Conservation (phyloP, 139 green algal species). For the Picochlorum costavermella region DNA sequence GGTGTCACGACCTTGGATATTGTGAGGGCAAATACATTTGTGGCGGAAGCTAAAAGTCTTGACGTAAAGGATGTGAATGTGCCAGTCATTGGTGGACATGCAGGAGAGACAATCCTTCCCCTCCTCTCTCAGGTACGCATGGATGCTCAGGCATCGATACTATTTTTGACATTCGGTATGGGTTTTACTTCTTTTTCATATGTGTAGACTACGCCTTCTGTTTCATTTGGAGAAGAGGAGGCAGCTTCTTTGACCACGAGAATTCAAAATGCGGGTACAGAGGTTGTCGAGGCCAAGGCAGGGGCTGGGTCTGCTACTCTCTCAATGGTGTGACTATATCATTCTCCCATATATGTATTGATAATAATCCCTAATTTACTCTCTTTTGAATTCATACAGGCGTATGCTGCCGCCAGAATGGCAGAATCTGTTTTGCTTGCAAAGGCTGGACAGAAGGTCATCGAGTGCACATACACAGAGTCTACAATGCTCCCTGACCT, state of each 20-base stretch:
- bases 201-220: conserved; percentile 61
- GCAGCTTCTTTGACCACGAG: conserved; percentile 65
- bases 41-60: conserved; percentile 53
- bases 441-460: conserved; percentile 56
- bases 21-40: conserved; percentile 68
- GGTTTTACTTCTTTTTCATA: conserved; percentile 1
- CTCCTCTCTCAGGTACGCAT: conserved; percentile 77
- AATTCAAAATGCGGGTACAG: conserved; percentile 82
- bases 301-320: conserved; percentile 73
- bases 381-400: conserved; percentile 8
- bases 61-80: conserved; percentile 75
- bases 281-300: conserved; percentile 86
- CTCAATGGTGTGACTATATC: conserved; percentile 53
- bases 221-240: conserved; percentile 78
- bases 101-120: conserved; percentile 95
- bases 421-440: conserved; percentile 68
- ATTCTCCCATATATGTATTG: conserved; percentile 5
- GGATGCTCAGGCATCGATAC: not conserved
- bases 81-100: conserved; percentile 94
- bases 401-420: conserved; percentile 78
- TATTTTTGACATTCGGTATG: not conserved
- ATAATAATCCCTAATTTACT: conserved; percentile 1
- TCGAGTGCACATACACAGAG: conserved; percentile 71
- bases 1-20: conserved; percentile 82
- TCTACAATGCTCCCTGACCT: conserved; percentile 35